These are phyloP conservation scores for Angomonas ambiguus DNA, from an alignment of 208 protist species.

Conservation along the genomic window DNA sequence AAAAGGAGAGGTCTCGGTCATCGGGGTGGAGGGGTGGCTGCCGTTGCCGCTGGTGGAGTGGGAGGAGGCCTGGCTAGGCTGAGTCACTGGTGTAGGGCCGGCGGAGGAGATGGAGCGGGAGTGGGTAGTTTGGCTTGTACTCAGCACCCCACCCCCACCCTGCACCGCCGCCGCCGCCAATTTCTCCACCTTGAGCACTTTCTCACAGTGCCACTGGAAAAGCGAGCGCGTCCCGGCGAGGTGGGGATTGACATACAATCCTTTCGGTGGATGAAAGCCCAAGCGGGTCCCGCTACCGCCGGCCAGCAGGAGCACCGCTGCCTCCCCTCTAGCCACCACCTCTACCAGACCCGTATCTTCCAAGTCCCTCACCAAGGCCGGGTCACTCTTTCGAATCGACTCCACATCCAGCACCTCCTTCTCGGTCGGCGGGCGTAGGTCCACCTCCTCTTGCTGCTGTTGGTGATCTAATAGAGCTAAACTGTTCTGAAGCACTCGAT, in stretches of 20 bases:
- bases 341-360: slow-evolving; percentile 39
- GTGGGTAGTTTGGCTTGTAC: background rate
- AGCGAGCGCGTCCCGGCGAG: slow-evolving; percentile 76
- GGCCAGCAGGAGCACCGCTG: slow-evolving; percentile 94
- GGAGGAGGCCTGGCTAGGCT: background rate
- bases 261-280: slow-evolving; percentile 95
- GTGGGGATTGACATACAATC: slow-evolving; percentile 64
- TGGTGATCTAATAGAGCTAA: slow-evolving; percentile 14
- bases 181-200: slow-evolving; percentile 77
- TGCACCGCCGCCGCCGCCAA: slow-evolving; percentile 34
- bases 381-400: slow-evolving; percentile 10
- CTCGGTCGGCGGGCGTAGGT: slow-evolving; percentile 27
- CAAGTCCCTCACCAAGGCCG: slow-evolving; percentile 16
- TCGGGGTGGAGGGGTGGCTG: background rate
- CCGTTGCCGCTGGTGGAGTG: background rate
- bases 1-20: background rate
- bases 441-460: background rate
- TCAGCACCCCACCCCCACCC: background rate
- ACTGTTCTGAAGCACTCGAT: slow-evolving; percentile 31
- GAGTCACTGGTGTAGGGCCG: background rate
- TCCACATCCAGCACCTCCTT: slow-evolving; percentile 25
- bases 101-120: background rate
- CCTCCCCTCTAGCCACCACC: slow-evolving; percentile 74
- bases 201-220: slow-evolving; percentile 97
- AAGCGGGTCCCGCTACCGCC: slow-evolving; percentile 98